These are phyloP conservation scores for Ophiorrhiza pumila DNA, from an alignment of 257 asterid genomes.

Conservation along the genomic window DNA sequence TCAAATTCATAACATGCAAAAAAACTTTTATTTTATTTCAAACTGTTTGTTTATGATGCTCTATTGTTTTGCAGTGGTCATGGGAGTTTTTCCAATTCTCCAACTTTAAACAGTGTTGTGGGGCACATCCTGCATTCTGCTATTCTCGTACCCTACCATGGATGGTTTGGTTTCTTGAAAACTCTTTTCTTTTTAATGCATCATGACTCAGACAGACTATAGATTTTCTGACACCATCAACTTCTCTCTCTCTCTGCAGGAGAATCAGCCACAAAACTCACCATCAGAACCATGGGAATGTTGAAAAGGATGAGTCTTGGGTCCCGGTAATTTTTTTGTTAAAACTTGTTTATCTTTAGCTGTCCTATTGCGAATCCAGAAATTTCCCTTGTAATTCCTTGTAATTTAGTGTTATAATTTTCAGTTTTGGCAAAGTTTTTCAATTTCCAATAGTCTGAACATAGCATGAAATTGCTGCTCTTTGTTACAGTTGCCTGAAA, in stretches of 20 bases:
- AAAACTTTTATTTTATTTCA: too few relatives aligned
- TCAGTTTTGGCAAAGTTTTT: neutral
- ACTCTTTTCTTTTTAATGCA: neutral
- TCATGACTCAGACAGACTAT: too few relatives aligned
- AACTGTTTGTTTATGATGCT: neutral
- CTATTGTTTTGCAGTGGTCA: slow-evolving; percentile 32
- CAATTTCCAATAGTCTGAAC: neutral
- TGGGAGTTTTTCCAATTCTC: slow-evolving; percentile 40
- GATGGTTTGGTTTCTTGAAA: slow-evolving; percentile 30
- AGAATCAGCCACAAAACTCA: slow-evolving; percentile 50
- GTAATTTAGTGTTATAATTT: neutral
- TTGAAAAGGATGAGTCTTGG: slow-evolving; percentile 48
- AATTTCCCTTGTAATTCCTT: neutral
- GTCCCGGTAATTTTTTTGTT: slow-evolving; percentile 36
- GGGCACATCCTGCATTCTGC: slow-evolving; percentile 45
- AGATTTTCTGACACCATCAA: too few relatives aligned
- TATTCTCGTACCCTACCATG: slow-evolving; percentile 49
- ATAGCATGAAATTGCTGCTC: neutral
- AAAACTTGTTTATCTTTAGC: too few relatives aligned
- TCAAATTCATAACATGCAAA: too few relatives aligned
- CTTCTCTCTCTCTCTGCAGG: slow-evolving; percentile 32
- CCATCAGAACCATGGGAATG: slow-evolving; percentile 49
- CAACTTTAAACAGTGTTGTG: slow-evolving; percentile 26
- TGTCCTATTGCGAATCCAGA: neutral
- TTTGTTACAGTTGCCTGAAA: slow-evolving; percentile 36